Percentiles rank a stretch among this genome's conserved stretches.
Conservation (phyloP, 345 rosid genomes). For the Fremontodendron californicum region DNA sequence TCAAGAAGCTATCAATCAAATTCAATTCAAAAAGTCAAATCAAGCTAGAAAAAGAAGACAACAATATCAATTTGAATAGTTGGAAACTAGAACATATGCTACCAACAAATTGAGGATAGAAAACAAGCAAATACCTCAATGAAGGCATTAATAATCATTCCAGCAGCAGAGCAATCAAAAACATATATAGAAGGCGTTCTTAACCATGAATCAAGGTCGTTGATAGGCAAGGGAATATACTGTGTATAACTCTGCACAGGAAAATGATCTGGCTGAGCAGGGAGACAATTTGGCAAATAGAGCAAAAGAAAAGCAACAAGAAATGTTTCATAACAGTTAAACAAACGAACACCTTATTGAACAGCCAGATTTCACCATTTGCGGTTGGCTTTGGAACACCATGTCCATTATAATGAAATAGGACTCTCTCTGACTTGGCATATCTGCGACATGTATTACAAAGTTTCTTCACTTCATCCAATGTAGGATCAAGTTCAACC, state of each 20-base stretch:
- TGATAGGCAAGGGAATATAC: constrained; percentile 87
- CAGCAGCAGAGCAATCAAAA: constrained; percentile 99
- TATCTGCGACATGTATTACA: constrained; percentile 83
- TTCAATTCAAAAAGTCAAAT: constrained; percentile 6
- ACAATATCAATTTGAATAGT: constrained; percentile 12
- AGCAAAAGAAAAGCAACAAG: not conserved
- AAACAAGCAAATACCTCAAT: constrained; percentile 56
- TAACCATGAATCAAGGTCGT: constrained; percentile 98
- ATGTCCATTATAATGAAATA: constrained; percentile 98
- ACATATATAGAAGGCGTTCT: constrained; percentile 95
- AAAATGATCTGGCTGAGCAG: constrained; percentile 17
- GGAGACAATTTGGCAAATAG: constrained; percentile 12
- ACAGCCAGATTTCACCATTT: constrained; percentile 98
- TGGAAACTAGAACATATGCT: constrained; percentile 3
- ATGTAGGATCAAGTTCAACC: constrained; percentile 89
- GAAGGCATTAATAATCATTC: constrained; percentile 92
- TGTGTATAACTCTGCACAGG: constrained; percentile 82
- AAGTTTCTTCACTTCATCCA: constrained; percentile 91
- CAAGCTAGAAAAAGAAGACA: constrained; percentile 2
- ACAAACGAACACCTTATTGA: constrained; percentile 66
- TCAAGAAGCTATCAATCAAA: constrained; percentile 65
- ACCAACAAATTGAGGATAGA: not conserved
- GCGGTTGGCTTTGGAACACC: constrained; percentile 99
- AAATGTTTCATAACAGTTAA: not conserved
- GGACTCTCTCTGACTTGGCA: constrained; percentile 93